Conservation (phyloP, 352 stramenopile genomes). For the Phytophthora cactorum region DNA sequence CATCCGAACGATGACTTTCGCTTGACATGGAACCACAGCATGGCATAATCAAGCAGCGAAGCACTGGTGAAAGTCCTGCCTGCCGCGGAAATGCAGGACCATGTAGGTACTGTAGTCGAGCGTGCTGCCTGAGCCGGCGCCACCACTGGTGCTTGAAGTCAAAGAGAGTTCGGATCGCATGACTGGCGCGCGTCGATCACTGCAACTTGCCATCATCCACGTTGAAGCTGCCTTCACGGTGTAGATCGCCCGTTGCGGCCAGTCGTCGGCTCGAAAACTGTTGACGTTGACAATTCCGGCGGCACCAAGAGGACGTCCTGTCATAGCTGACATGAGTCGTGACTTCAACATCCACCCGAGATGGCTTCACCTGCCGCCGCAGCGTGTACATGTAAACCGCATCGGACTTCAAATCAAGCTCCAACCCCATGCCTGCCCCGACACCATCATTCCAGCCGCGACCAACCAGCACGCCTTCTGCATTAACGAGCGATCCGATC, state of each 20-base stretch:
- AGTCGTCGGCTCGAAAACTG: conserved; percentile 34
- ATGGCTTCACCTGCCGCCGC: not conserved
- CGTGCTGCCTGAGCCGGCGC: conserved; percentile 7
- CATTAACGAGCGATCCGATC: not conserved
- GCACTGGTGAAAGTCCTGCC: not conserved
- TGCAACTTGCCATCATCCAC: conserved; percentile 19
- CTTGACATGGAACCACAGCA: not conserved
- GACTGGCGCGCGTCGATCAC: conserved; percentile 22
- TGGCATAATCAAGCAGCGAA: not conserved
- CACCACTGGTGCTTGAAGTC: not conserved
- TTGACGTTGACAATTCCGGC: conserved; percentile 43
- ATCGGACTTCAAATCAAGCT: conserved; percentile 24
- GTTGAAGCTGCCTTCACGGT: conserved; percentile 36
- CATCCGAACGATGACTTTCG: not conserved
- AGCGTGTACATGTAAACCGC: conserved; percentile 24
- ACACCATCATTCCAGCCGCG: conserved; percentile 17
- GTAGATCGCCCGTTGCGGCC: not conserved
- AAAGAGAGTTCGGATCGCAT: conserved; percentile 2
- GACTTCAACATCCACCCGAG: not conserved
- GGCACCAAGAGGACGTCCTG: conserved; percentile 10
- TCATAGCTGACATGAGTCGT: not conserved
- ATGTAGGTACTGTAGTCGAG: not conserved
- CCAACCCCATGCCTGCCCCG: not conserved
- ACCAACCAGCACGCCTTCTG: conserved; percentile 9
- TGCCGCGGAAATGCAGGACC: not conserved